A percentile compares a stretch with the other conserved stretches of the same genome.
Evolutionary conservation across 768 basidiomycete genomes (phyloP).

Genomic region (Porpolomopsis calyptriformis): DNA sequence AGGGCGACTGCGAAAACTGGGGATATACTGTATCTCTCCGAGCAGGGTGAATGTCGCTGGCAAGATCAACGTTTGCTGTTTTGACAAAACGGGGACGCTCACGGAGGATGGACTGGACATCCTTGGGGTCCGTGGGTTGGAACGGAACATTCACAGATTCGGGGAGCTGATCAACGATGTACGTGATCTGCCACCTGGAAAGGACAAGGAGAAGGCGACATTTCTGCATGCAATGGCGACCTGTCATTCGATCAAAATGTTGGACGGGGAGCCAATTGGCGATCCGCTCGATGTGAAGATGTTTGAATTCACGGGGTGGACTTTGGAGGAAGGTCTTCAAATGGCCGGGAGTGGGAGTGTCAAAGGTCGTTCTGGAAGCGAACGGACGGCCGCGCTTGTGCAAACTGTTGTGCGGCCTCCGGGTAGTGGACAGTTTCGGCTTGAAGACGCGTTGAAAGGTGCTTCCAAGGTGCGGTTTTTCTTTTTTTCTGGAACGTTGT

Average conservation of each 20-base stretch:
- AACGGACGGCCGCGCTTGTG: conserved; percentile 75
- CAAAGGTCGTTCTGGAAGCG: conserved; percentile 47
- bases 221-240: conserved; percentile 91
- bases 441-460: conserved; percentile 90
- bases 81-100: conserved; percentile 97
- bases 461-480: conserved; percentile 51
- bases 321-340: conserved; percentile 85
- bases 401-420: conserved; percentile 95
- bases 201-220: conserved; percentile 61
- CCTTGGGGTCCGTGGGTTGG: conserved; percentile 81
- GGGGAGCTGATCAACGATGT: conserved; percentile 85
- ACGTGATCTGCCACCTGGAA: conserved; percentile 60
- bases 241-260: conserved; percentile 89
- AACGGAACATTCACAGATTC: conserved; percentile 66
- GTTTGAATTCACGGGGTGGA: conserved; percentile 97
- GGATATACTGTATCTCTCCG: conserved; percentile 95
- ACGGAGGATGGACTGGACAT: conserved; percentile 98
- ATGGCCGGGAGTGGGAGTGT: conserved; percentile 60
- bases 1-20: conserved; percentile 69
- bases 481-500: neutral
- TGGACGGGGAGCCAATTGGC: conserved; percentile 81
- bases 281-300: conserved; percentile 96
- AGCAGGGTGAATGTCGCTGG: conserved; percentile 92
- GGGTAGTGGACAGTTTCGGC: conserved; percentile 77
- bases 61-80: conserved; percentile 94